Evolutionary conservation across 805 yeast species (phyloP).

Genomic region (Saccharomycopsis sp.): DNA sequence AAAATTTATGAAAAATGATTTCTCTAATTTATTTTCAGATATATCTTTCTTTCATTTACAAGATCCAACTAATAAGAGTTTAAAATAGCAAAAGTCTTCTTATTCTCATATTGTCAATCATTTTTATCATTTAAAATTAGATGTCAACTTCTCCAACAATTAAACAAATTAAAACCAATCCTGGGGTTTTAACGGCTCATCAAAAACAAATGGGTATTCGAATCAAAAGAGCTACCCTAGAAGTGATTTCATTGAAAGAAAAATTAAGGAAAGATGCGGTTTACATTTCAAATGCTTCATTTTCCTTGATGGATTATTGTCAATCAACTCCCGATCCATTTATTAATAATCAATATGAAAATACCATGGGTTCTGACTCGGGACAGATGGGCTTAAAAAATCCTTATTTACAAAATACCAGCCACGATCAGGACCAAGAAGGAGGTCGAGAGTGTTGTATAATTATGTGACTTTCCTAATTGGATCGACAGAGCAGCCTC

Average conservation of each 20-base stretch:
- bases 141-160: no score
- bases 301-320: constrained; percentile 1
- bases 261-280: neutral
- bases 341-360: neutral
- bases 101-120: no score
- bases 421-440: neutral
- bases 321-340: neutral
- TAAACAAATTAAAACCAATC: no score
- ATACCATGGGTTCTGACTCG: constrained; percentile 20
- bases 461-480: neutral
- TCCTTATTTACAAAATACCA: constrained; percentile 1
- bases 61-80: no score
- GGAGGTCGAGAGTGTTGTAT: neutral
- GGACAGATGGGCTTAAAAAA: neutral
- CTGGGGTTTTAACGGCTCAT: no score
- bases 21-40: no score
- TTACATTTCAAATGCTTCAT: neutral
- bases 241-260: neutral
- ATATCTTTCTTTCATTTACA: no score
- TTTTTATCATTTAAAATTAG: no score
- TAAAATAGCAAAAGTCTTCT: no score
- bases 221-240: neutral
- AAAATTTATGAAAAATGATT: no score
- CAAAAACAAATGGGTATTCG: neutral
- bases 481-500: neutral